A percentile compares a stretch with the other conserved stretches of the same genome.
These are phyloP conservation scores for Clonostachys solani DNA, from an alignment of 2,329 filamentous ascomycete genomes.

Conservation along the genomic window DNA sequence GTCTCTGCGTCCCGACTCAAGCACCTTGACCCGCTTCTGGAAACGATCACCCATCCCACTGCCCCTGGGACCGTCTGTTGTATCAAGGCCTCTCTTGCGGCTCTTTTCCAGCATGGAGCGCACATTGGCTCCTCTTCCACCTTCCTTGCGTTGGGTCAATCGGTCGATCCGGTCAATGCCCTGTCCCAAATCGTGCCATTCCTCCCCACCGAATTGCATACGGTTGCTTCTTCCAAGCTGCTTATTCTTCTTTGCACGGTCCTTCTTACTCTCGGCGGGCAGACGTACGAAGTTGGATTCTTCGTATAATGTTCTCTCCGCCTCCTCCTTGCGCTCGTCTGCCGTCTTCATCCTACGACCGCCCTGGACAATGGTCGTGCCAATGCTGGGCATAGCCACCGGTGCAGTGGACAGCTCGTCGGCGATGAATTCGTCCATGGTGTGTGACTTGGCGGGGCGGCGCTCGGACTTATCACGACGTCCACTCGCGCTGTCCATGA, in stretches of 20 bases:
- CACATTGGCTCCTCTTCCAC: slow-evolving; percentile 47
- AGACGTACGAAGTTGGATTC: slow-evolving; percentile 88
- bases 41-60: slow-evolving; percentile 68
- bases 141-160: slow-evolving; percentile 68
- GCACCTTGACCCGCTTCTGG: slow-evolving; percentile 61
- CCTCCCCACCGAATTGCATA: slow-evolving; percentile 82
- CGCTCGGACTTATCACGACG: slow-evolving; percentile 55
- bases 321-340: slow-evolving; percentile 71
- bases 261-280: slow-evolving; percentile 85
- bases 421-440: slow-evolving; percentile 87
- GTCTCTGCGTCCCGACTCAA: slow-evolving; percentile 41
- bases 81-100: slow-evolving; percentile 72
- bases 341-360: slow-evolving; percentile 78
- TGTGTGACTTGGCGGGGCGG: slow-evolving; percentile 68
- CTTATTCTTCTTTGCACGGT: slow-evolving; percentile 60
- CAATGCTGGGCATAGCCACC: slow-evolving; percentile 82
- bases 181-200: slow-evolving; percentile 82
- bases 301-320: slow-evolving; percentile 80
- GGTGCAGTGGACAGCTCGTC: slow-evolving; percentile 81
- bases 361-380: slow-evolving; percentile 77
- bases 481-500: slow-evolving; percentile 71
- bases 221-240: slow-evolving; percentile 42
- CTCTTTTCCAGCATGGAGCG: slow-evolving; percentile 74
- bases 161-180: slow-evolving; percentile 83
- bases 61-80: slow-evolving; percentile 62